phyloP scores from a whole-genome alignment of 345 rosid genomes.

The Eutrema yunnanense region DNA sequence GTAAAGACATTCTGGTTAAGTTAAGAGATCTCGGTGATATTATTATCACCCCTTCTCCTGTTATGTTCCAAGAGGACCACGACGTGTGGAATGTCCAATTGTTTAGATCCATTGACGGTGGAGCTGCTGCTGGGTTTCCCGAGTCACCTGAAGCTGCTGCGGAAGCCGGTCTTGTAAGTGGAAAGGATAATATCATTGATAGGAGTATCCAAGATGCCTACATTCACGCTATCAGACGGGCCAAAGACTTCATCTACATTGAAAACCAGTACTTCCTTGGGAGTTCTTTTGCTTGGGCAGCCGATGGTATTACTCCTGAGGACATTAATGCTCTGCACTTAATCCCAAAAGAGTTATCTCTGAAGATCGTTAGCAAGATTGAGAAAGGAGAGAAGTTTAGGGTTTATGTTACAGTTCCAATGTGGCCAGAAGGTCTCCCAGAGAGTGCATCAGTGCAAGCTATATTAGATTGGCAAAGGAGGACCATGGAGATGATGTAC shows the following conservation, averaged over 20 bases:
- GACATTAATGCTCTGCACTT: slow-evolving; percentile 83
- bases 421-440: slow-evolving; percentile 99
- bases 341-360: slow-evolving; percentile 93
- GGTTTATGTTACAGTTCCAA: slow-evolving; percentile 85
- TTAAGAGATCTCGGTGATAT: slow-evolving; percentile 74
- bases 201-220: slow-evolving; percentile 98
- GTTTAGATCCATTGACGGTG: slow-evolving; percentile 97
- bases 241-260: slow-evolving; percentile 86
- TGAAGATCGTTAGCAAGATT: slow-evolving; percentile 90
- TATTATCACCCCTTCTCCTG: slow-evolving; percentile 92
- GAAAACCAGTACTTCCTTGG: slow-evolving; percentile 99
- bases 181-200: slow-evolving; percentile 94
- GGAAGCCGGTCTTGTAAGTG: slow-evolving; percentile 94
- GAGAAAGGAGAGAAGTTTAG: slow-evolving; percentile 84
- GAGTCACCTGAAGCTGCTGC: slow-evolving; percentile 98
- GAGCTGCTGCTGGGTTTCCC: slow-evolving; percentile 97
- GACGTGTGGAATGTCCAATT: slow-evolving; percentile 90
- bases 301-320: slow-evolving; percentile 80
- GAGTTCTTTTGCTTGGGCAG: slow-evolving; percentile 76
- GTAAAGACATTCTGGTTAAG: slow-evolving; percentile 70
- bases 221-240: slow-evolving; percentile 88
- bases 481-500: slow-evolving; percentile 99
- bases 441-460: slow-evolving; percentile 97
- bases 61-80: slow-evolving; percentile 71
- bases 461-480: slow-evolving; percentile 92